Evolutionary conservation across 805 yeast genomes (phyloP), one percentile per base, ranked within the genome.

Genomic region (Kodamaea kaohsiungensis): DNA sequence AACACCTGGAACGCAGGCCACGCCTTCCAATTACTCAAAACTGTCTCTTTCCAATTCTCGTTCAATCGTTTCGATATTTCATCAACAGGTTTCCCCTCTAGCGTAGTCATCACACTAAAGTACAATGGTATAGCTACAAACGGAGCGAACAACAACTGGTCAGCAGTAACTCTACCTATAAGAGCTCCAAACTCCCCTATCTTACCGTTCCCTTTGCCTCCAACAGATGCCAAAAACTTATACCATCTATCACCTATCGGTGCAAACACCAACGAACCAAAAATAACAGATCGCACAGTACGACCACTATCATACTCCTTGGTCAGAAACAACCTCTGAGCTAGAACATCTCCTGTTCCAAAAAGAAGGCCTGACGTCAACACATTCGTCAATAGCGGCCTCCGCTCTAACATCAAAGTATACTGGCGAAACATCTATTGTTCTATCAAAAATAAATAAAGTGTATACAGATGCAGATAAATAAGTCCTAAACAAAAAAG

Each of bases 1-100:
- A 86, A 58, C 52, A 85, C 63, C 70, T 95, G 98, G 58, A 95
- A 88, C 0, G 83, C 69, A 0, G 98, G 98, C 99, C 98, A 95
- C 10, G 93, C 87, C 50, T 77, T 65, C 92, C 96, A 91, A 67
- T 91, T 92, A 15, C 88, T 78, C 35, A 75, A 66, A 43, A 92
- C 69, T 0, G 97, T 91, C 3, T 80, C 77, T 85, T 84, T 72
- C 82, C 84, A 84, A 55, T 85, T 83, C 13, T 75, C 70, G 2
- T 69, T 47, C 19, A 87, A 61, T 58, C 81, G 85, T 4, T 59
- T 48, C 51, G 67, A 64, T 13, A 85, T 73, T 18, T 73, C 74
- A 0, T 66, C 66, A 3, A 70, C 39, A 0, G 80, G 64, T n/a
- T 53, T 49, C 17, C 58, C 53, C 64, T 90, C 95, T 76, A 92